Conservation (phyloP, 352 stramenopile genomes). For the Globisporangium paroecandrum region DNA sequence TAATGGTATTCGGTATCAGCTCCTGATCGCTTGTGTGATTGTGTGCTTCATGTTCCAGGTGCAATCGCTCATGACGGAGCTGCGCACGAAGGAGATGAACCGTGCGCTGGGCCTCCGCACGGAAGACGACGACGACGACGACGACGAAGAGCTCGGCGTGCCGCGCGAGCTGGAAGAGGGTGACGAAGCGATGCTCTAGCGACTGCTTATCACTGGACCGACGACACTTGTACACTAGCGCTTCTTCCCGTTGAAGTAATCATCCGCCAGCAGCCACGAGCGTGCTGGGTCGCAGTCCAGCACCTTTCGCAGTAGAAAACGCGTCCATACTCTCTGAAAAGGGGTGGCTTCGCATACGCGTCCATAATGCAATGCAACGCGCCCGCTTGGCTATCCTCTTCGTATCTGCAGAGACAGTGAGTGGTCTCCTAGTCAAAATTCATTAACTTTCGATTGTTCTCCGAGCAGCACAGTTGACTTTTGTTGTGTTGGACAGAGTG, state of each 20-base stretch:
- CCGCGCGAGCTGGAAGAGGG: conserved; percentile 17
- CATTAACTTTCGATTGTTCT: conserved; percentile 3
- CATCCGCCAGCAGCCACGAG: background rate
- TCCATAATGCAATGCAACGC: background rate
- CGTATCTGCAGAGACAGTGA: background rate
- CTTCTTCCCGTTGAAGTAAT: background rate
- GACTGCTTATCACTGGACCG: no score
- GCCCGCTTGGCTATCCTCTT: background rate
- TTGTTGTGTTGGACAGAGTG: background rate
- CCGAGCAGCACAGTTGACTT: background rate
- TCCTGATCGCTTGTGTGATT: background rate
- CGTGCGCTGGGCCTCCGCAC: conserved; percentile 24
- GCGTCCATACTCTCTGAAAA: no score
- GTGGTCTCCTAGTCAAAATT: background rate
- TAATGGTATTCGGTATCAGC: background rate
- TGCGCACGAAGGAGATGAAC: conserved; percentile 51
- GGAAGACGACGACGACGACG: conserved; percentile 20
- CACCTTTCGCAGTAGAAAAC: background rate
- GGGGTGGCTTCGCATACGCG: background rate
- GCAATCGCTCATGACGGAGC: conserved; percentile 55
- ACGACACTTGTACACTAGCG: conserved; percentile 12
- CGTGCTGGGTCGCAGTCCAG: background rate
- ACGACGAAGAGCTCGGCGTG: conserved; percentile 5
- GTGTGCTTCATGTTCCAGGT: conserved; percentile 24
- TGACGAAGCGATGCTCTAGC: conserved; percentile 42